These are phyloP conservation scores for Tylopilus vinaceipallidus DNA, from an alignment of 768 basidiomycete genomes.

Conservation along the genomic window DNA sequence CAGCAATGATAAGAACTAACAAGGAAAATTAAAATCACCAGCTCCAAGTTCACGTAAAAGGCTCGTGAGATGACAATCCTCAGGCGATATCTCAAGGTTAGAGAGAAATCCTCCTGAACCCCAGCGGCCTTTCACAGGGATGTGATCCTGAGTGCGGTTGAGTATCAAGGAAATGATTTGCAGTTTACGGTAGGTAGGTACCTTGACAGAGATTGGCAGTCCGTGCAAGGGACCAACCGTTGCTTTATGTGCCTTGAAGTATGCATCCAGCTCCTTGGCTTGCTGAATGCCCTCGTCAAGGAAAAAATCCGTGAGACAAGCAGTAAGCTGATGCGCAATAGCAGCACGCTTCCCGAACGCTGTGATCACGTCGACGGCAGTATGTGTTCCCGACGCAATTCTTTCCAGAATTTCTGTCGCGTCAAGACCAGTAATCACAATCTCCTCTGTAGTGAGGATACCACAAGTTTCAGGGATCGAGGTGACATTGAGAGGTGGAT, in stretches of 20 bases:
- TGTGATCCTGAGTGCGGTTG: conserved; percentile 32
- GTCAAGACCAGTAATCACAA: too few species aligned
- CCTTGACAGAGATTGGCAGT: conserved; percentile 40
- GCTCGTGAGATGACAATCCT: conserved; percentile 32
- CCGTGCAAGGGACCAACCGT: conserved; percentile 45
- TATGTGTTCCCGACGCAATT: conserved; percentile 31
- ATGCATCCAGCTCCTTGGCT: conserved; percentile 42
- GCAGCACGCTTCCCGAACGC: conserved; percentile 52
- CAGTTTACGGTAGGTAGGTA: conserved; percentile 7
- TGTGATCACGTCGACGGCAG: conserved; percentile 38
- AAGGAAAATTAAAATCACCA: conserved; percentile 17
- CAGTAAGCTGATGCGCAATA: conserved; percentile 47
- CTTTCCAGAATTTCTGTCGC: conserved; percentile 30
- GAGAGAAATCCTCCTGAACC: conserved; percentile 36
- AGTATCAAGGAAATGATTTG: neutral
- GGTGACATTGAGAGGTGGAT: conserved; percentile 33
- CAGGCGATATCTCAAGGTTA: conserved; percentile 21
- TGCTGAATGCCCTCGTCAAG: conserved; percentile 40
- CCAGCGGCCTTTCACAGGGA: conserved; percentile 40
- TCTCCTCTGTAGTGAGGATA: conserved; percentile 31
- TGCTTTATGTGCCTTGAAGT: conserved; percentile 37
- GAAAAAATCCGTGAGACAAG: conserved; percentile 44
- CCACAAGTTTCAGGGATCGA: conserved; percentile 32
- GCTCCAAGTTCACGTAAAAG: conserved; percentile 43
- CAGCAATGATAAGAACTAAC: neutral